Percentiles rank a stretch among this genome's conserved stretches.
These are phyloP conservation scores for Sporothrix protearum DNA, from an alignment of 2,329 filamentous ascomycete genomes.

Conservation along the genomic window DNA sequence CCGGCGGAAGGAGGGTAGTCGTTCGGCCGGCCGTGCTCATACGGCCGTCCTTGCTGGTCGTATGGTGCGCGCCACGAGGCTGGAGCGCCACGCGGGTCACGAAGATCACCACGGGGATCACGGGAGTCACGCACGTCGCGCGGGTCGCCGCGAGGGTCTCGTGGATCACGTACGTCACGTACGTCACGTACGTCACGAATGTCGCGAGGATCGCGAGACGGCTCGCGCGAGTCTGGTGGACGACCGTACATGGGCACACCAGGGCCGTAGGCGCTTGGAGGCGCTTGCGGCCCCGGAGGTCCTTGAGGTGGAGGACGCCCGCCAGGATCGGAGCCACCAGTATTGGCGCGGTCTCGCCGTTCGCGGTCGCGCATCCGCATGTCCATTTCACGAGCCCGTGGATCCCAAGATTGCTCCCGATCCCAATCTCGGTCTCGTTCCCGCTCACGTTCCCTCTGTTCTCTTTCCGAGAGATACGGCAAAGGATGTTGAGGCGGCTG, in stretches of 20 bases:
- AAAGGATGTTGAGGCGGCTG: constrained; percentile 39
- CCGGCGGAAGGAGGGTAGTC: constrained; percentile 47
- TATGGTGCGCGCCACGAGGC: constrained; percentile 41
- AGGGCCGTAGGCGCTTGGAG: constrained; percentile 25
- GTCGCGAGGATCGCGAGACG: background rate
- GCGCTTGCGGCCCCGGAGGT: background rate
- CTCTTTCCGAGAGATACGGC: constrained; percentile 21
- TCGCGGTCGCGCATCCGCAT: constrained; percentile 31
- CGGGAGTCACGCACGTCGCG: background rate
- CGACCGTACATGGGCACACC: constrained; percentile 21
- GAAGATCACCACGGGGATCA: constrained; percentile 33
- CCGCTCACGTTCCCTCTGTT: constrained; percentile 23
- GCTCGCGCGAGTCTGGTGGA: constrained; percentile 36
- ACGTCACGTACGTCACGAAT: background rate
- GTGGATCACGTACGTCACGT: background rate
- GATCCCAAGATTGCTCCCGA: constrained; percentile 32
- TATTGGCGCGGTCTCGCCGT: constrained; percentile 41
- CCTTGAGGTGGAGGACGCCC: constrained; percentile 35
- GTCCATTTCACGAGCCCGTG: constrained; percentile 38
- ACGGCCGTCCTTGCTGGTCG: constrained; percentile 40
- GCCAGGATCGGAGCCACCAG: constrained; percentile 23
- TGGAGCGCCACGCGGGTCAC: constrained; percentile 35
- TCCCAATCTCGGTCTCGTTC: constrained; percentile 33
- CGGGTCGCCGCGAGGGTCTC: constrained; percentile 37
- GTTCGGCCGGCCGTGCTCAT: constrained; percentile 38